phyloP scores from a whole-genome alignment of 2,329 filamentous ascomycete genomes.

The Thelonectria rubi region DNA sequence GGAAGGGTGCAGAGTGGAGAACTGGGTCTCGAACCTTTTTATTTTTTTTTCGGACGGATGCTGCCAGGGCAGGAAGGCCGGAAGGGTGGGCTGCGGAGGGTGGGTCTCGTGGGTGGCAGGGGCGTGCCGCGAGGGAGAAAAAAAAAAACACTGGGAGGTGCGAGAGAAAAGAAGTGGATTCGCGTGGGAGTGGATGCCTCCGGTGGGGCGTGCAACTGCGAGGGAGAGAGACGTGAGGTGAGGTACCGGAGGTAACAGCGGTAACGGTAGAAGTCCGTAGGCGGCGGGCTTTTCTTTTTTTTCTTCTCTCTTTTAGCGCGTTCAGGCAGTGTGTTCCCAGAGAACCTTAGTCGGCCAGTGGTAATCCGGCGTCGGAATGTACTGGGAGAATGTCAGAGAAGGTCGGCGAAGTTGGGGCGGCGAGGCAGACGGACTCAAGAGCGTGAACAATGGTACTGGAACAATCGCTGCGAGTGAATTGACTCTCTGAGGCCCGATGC shows the following conservation, averaged over 20 bases:
- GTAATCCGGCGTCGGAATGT: conserved; percentile 14
- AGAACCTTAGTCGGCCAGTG: conserved; percentile 15
- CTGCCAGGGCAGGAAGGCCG: conserved; percentile 43
- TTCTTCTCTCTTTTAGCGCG: conserved; percentile 14
- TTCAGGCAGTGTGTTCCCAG: conserved; percentile 17
- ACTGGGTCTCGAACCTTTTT: conserved; percentile 56
- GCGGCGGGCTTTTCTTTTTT: conserved; percentile 19
- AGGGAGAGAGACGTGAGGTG: conserved; percentile 30
- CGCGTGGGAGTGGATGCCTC: conserved; percentile 28
- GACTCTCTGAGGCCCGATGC: neutral
- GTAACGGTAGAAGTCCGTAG: conserved; percentile 22
- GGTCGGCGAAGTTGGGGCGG: neutral
- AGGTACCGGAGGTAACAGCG: conserved; percentile 22
- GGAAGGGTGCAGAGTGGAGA: conserved; percentile 59
- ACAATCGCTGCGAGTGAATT: too few relatives aligned
- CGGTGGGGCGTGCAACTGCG: conserved; percentile 31
- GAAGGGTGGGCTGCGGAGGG: conserved; percentile 43
- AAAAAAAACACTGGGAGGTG: conserved; percentile 29
- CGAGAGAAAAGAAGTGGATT: conserved; percentile 39
- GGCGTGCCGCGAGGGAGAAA: conserved; percentile 28
- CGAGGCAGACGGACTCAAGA: neutral
- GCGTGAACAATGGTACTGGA: neutral
- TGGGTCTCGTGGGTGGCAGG: conserved; percentile 34
- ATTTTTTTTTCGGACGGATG: conserved; percentile 47
- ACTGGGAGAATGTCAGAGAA: conserved; percentile 1